Base-by-base conservation (phyloP, 345 rosid species). In the Salix viminalis region DNA sequence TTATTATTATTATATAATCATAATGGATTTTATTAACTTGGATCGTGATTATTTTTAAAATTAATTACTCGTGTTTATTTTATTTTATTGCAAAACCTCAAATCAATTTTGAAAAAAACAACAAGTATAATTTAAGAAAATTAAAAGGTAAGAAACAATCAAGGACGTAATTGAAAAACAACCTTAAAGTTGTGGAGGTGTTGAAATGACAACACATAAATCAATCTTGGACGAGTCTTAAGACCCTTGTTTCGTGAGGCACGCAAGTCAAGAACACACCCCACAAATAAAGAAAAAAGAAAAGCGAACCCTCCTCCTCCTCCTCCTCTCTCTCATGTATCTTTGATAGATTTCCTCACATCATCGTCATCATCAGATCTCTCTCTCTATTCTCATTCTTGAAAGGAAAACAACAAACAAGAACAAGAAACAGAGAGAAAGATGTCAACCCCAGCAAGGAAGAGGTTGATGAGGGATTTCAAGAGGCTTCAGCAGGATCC, bases 401-500 rank as follows among this genome's bases (percentile, higher is more conserved):
- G 39, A 19, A 50, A 52, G 61, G 8, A n/a, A 42, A 21, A 23
- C 26, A 15, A 32, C 4, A 48, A 70, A 30, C 41, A 70, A 34
- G 4, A 18, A 30, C 2, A 13, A n/a, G 4, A 60, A 37, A 58
- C 19, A 72, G 30, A 9, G 5, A 58, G 28, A n/a, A n/a, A 0
- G 62, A 78, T 82, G 84, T 74, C 84, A 14, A 82, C 84, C 41
- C 84, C 84, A 7, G 62, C 84, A 4, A 74, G 84, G 81, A 82
- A 82, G 81, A 82, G 84, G 50, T 30, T 82, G 79, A 82, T 78
- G 81, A 82, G 84, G 78, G 84, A 82, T 65, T 82, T 82, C 39
- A 82, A 82, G 84, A 82, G 81, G 79, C 52, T 82, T 74, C 84
- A 82, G 61, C 81, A 82, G n/a, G 84, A 82, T 58, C 84, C 81